These are phyloP conservation scores for Solanum pinnatisectum DNA, from an alignment of 257 asterid species.

Conservation along the genomic window DNA sequence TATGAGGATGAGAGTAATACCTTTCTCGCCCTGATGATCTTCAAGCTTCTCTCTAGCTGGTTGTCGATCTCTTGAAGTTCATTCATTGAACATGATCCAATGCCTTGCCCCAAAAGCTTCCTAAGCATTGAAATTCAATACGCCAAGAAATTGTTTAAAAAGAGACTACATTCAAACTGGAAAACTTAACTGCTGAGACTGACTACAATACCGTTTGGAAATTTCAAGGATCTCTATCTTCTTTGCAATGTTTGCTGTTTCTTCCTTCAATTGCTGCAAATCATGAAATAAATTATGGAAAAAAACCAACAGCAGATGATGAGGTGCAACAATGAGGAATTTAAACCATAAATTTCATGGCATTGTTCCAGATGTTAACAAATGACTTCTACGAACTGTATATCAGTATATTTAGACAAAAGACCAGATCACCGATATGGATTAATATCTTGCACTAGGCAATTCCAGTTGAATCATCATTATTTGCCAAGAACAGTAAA, in stretches of 20 bases:
- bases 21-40: conserved; percentile 45
- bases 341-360: neutral
- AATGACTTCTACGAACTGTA: neutral
- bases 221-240: conserved; percentile 49
- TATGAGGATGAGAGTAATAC: conserved; percentile 7
- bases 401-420: neutral
- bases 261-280: conserved; percentile 47
- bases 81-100: conserved; percentile 37
- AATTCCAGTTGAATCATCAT: neutral
- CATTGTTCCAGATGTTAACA: neutral
- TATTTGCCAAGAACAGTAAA: neutral
- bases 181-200: neutral
- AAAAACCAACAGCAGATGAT: neutral
- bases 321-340: neutral
- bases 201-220: conserved; percentile 35
- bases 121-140: conserved; percentile 14
- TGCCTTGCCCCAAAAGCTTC: conserved; percentile 54
- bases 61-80: conserved; percentile 51
- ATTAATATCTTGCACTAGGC: neutral
- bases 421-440: neutral
- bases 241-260: conserved; percentile 35
- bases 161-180: neutral
- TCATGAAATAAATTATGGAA: neutral
- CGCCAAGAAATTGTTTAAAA: neutral
- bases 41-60: conserved; percentile 54